Conservation (phyloP, 2,329 filamentous ascomycete species). For the Karstenula rhodostoma region DNA sequence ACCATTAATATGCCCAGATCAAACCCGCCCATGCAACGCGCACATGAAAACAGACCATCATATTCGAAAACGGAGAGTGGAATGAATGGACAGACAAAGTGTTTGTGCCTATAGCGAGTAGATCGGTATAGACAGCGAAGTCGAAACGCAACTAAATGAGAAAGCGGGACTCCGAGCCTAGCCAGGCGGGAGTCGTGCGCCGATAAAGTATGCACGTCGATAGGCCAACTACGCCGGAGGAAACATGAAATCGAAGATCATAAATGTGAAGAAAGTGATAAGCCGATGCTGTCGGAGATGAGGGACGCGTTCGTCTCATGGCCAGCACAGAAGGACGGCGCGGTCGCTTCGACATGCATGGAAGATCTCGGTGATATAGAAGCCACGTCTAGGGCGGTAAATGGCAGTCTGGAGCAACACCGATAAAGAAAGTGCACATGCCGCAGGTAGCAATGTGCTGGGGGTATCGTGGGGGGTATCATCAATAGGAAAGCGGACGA, state of each 20-base stretch:
- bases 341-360: slow-evolving; percentile 15
- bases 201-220: slow-evolving; percentile 19
- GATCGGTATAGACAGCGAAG: slow-evolving; percentile 15
- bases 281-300: slow-evolving; percentile 33
- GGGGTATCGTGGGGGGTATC: slow-evolving; percentile 38
- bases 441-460: slow-evolving; percentile 38
- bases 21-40: slow-evolving; percentile 14
- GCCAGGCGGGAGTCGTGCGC: slow-evolving; percentile 11
- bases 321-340: slow-evolving; percentile 40
- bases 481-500: slow-evolving; percentile 37
- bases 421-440: slow-evolving; percentile 34
- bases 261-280: slow-evolving; percentile 43
- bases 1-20: slow-evolving; percentile 15
- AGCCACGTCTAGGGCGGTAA: neutral
- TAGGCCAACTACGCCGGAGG: slow-evolving; percentile 30
- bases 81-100: slow-evolving; percentile 15
- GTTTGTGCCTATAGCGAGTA: slow-evolving; percentile 12
- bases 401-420: slow-evolving; percentile 12
- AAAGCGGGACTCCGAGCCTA: slow-evolving; percentile 13
- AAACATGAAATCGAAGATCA: slow-evolving; percentile 23
- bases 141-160: slow-evolving; percentile 10
- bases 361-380: neutral
- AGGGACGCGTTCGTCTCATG: slow-evolving; percentile 37
- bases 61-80: slow-evolving; percentile 2
- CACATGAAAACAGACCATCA: slow-evolving; percentile 12